Base-by-base conservation (phyloP, 306 rosid species). In the Pachyrhizus erosus region DNA sequence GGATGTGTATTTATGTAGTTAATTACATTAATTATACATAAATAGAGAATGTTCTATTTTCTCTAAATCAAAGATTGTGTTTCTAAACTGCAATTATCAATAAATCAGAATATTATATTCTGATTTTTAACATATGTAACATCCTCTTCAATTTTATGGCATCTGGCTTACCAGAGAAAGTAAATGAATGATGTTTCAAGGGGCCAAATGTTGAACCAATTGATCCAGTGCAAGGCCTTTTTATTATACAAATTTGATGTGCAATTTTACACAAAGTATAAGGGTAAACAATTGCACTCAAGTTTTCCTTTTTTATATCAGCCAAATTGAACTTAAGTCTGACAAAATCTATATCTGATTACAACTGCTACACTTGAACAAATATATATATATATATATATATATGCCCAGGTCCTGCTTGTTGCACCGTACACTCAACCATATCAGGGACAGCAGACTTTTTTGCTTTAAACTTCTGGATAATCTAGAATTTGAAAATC, bases 161-260 rank as follows among this genome's bases (percentile, higher is more conserved):
- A 13, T 80, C 40, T 75, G 43, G 57, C 43, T 64, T 64, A 64
- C 23, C 18, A 46, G 43, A 31, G 46, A 21, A 31, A 29, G 15
- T 29, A 46, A 45, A 27, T 43, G 46, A 33, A 62, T n/a, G 72
- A 43, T 45, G 54, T 40, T 40, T 54, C 9, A 58, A 40, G 27
- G 40, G 54, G 55, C 14, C 67, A 23, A 29, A 49, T 73, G 31
- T 21, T 33, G 34, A 55, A 54, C 68, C 42, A 29, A 5, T 14
- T 62, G 42, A 62, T 62, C 42, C 37, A 55, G 33, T 73, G 34
- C 51, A 54, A 26, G 52, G 15, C 77, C 77, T 27, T 72, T 72
- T n/a, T n/a, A n/a, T n/a, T 49, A 72, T 17, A 40, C 42, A 72
- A 54, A 74, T 54, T 33, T 52, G 51, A 51, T 2, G n/a, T 73